Evolutionary conservation across 148 eudicot genomes (phyloP).

Genomic region (Bassia scoparia): DNA sequence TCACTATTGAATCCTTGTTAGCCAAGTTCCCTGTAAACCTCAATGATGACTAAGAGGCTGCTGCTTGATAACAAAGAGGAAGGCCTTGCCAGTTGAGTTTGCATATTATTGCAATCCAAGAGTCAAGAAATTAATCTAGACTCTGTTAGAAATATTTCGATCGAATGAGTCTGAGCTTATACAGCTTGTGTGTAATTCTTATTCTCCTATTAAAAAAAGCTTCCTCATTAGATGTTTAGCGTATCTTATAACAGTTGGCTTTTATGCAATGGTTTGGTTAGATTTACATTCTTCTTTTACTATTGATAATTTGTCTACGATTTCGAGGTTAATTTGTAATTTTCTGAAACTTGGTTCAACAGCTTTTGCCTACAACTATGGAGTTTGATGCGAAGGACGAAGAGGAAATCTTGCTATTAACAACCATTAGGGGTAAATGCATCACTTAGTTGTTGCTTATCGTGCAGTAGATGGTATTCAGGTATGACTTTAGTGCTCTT

Average conservation of each 20-base stretch:
- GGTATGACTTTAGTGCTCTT: conserved; percentile 37
- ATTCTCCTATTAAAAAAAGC: no score
- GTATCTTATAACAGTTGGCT: background rate
- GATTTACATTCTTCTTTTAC: background rate
- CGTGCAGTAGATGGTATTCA: conserved; percentile 86
- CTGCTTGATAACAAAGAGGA: no score
- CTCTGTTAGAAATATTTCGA: background rate
- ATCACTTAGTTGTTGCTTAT: conserved; percentile 81
- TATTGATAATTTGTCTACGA: background rate
- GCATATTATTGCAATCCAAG: no score
- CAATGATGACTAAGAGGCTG: no score
- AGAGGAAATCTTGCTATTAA: conserved; percentile 60
- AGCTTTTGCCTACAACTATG: conserved; percentile 45
- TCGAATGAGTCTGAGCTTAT: background rate
- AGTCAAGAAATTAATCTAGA: background rate
- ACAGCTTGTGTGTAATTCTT: no score
- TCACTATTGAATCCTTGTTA: no score
- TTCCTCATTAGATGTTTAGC: no score
- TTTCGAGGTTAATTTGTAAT: background rate
- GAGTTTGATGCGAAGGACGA: conserved; percentile 62
- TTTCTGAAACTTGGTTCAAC: conserved; percentile 18
- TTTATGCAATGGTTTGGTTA: background rate
- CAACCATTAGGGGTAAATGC: conserved; percentile 87
- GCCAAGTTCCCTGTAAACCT: no score
- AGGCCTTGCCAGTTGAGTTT: background rate